Conservation (phyloP, 495 filamentous ascomycete species). For the Penicillium flavigenum region DNA sequence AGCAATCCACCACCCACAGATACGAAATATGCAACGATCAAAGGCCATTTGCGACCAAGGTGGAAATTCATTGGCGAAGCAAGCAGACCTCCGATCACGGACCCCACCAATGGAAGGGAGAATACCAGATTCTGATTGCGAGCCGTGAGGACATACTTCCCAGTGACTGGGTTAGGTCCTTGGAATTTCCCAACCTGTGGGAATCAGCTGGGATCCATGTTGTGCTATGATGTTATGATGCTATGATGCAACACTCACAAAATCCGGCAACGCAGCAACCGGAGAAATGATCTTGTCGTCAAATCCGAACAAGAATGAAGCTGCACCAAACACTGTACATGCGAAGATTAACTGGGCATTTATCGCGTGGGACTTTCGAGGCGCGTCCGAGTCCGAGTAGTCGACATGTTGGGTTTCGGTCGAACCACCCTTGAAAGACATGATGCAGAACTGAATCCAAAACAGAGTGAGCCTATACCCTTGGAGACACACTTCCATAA, state of each 20-base stretch:
- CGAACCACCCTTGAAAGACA: slow-evolving; percentile 14
- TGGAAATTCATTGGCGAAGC: slow-evolving; percentile 37
- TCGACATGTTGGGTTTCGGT: slow-evolving; percentile 29
- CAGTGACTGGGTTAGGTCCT: slow-evolving; percentile 30
- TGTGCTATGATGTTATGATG: background rate
- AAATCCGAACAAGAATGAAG: slow-evolving; percentile 42
- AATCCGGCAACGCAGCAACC: slow-evolving; percentile 34
- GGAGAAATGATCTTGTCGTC: slow-evolving; percentile 46
- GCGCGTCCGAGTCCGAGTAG: slow-evolving; percentile 4
- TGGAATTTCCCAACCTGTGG: slow-evolving; percentile 36
- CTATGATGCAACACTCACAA: slow-evolving; percentile 28
- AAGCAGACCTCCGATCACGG: slow-evolving; percentile 34
- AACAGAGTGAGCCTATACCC: slow-evolving; percentile 8
- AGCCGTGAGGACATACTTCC: slow-evolving; percentile 31
- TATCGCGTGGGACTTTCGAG: slow-evolving; percentile 18
- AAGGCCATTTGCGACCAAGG: slow-evolving; percentile 39
- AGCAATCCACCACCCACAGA: slow-evolving; percentile 39
- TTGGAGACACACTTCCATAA: slow-evolving; percentile 11
- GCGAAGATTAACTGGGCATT: slow-evolving; percentile 33
- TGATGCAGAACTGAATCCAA: slow-evolving; percentile 14
- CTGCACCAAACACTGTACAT: slow-evolving; percentile 36
- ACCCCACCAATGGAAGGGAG: slow-evolving; percentile 37
- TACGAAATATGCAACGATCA: slow-evolving; percentile 34
- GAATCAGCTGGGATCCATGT: background rate
- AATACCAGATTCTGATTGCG: slow-evolving; percentile 41